Base-by-base conservation (phyloP, 768 basidiomycete genomes). In the Boletus rubescentipes region DNA sequence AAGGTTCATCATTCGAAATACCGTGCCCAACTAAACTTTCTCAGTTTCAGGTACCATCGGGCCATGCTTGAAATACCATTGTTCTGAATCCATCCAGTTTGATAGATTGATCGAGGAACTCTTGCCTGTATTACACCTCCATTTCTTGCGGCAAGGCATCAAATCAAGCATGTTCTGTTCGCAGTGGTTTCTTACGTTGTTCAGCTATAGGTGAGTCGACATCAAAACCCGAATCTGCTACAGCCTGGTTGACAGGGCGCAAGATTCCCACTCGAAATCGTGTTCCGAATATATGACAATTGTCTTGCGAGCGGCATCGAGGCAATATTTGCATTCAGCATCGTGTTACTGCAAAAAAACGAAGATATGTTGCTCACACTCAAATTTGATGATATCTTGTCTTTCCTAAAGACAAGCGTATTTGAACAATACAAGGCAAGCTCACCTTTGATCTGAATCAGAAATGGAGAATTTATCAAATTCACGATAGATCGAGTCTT, bases 161-260 rank as follows among this genome's bases (percentile, higher is more conserved):
- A 98, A 98, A 70, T 94, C 93, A 42, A 95, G 90, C 73, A 98
- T 99, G 94, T 98, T 89, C 67, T 96, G 93, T 65, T 93, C 92
- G 14, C 97, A 98, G 60, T 99, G 97, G 97, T 98, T 98, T 72
- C 77, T 99, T 67, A 98, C 97, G 0, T 74, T 99, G 68, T 98
- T 98, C 76, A 91, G 92, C 66, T 98, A 96, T 72, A 84, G 92
- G 92, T 88, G 65, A 63, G 80, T 66, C 14, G 7, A 8, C 23
- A 26, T 29, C 29, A 9, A 34, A 30, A 49, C 18, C 31, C 16
- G 15, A 34, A 21, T 49, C 35, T 12, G 2, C 35, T 37, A 3
- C 44, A 14, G 26, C 34, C 30, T 31, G 21, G 16, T 38, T 44
- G 34, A 56, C 16, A 32, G 26, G 31, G 26, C 16, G 12, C 11